Evolutionary conservation across 2,329 filamentous ascomycete genomes (phyloP).

Genomic region (Aspergillus quadricinctus): DNA sequence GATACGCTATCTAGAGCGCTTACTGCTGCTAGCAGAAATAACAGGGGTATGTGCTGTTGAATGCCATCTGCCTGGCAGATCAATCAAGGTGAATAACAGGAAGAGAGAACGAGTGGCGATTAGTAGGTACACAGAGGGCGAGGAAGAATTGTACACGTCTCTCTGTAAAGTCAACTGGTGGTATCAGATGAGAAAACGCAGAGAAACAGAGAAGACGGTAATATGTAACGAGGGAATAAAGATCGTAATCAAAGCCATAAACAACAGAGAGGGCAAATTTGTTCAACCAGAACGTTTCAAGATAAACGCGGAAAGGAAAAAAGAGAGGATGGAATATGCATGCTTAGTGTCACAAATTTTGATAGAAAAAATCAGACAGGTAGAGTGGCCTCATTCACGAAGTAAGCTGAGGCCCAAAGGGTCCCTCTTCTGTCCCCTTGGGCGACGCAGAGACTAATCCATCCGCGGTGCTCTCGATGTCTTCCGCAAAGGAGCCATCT

Average conservation of each 20-base stretch:
- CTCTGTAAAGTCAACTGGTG: slow-evolving; percentile 9
- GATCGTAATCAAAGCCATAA: slow-evolving; percentile 6
- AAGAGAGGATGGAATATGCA: slow-evolving; percentile 5
- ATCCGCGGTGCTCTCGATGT: slow-evolving; percentile 46
- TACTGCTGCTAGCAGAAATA: slow-evolving; percentile 2
- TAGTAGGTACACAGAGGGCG: slow-evolving; percentile 1
- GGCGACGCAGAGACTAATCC: slow-evolving; percentile 35
- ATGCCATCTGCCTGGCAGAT: neutral
- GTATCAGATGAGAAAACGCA: slow-evolving; percentile 9
- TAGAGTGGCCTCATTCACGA: slow-evolving; percentile 10
- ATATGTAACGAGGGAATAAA: neutral
- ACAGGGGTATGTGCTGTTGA: neutral
- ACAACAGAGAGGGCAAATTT: neutral
- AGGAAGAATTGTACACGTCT: slow-evolving; percentile 12
- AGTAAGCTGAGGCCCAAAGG: slow-evolving; percentile 29
- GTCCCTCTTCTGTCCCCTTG: slow-evolving; percentile 23
- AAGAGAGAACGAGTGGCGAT: slow-evolving; percentile 5
- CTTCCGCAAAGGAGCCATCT: slow-evolving; percentile 47
- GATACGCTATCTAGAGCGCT: slow-evolving; percentile 1
- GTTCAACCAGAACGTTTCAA: neutral
- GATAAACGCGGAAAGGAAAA: slow-evolving; percentile 8
- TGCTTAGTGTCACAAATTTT: neutral
- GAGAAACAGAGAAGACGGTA: neutral
- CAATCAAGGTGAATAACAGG: slow-evolving; percentile 1
- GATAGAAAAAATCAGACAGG: neutral